phyloP scores from a whole-genome alignment of 805 yeast species.

The Yamadazyma ubonensis region DNA sequence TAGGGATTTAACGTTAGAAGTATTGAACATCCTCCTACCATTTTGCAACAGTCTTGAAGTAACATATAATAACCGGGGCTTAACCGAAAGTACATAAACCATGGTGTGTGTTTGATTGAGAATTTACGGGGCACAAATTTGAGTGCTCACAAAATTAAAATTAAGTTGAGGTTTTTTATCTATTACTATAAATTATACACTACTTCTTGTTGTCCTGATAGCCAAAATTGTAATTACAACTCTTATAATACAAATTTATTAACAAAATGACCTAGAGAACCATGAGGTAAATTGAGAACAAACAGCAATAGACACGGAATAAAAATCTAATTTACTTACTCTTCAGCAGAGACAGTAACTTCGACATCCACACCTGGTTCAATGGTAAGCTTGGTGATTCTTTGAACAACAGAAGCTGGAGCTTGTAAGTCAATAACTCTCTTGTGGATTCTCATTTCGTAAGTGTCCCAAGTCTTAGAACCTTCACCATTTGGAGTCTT shows the following conservation, averaged over 20 bases:
- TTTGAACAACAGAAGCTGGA: slow-evolving; percentile 89
- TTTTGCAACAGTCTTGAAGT: slow-evolving; percentile 16
- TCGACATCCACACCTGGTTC: slow-evolving; percentile 99
- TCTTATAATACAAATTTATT: slow-evolving; percentile 10
- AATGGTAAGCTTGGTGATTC: slow-evolving; percentile 95
- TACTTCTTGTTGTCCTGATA: slow-evolving; percentile 7
- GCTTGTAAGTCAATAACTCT: slow-evolving; percentile 98
- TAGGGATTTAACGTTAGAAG: slow-evolving; percentile 16
- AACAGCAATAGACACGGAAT: too few species aligned
- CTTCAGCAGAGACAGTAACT: slow-evolving; percentile 84
- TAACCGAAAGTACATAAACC: slow-evolving; percentile 24
- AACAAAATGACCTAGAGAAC: slow-evolving; percentile 12
- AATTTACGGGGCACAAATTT: slow-evolving; percentile 4
- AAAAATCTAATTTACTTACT: too few species aligned
- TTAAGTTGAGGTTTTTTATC: background rate
- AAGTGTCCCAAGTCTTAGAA: slow-evolving; percentile 99
- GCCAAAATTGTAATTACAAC: slow-evolving; percentile 8
- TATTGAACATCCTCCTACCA: slow-evolving; percentile 16
- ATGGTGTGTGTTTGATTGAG: slow-evolving; percentile 6
- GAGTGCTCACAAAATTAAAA: background rate
- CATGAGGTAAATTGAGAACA: too few species aligned
- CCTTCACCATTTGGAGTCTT: slow-evolving; percentile 99
- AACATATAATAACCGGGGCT: slow-evolving; percentile 20
- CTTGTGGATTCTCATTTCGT: slow-evolving; percentile 99
- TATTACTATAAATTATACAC: slow-evolving; percentile 4